These are phyloP conservation scores for Suillus weaverae DNA, from an alignment of 768 basidiomycete species.

Conservation along the genomic window DNA sequence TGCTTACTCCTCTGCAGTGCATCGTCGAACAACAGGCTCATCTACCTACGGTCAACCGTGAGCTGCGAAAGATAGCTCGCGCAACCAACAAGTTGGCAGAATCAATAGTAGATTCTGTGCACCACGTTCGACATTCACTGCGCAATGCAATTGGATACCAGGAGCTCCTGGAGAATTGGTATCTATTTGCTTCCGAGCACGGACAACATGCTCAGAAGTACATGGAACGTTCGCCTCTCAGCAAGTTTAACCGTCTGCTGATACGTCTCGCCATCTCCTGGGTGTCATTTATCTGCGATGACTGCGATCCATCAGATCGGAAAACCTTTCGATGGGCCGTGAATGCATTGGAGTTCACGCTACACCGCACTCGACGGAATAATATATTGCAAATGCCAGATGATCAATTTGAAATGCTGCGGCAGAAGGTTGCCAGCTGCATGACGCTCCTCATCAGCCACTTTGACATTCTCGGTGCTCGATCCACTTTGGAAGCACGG, in stretches of 20 bases:
- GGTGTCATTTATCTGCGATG: constrained; percentile 98
- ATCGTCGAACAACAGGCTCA: constrained; percentile 86
- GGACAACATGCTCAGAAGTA: constrained; percentile 86
- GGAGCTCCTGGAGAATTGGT: constrained; percentile 93
- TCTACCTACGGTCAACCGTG: constrained; percentile 83
- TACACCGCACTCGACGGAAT: constrained; percentile 83
- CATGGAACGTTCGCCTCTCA: constrained; percentile 71
- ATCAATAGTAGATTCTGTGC: constrained; percentile 89
- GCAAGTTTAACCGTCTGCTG: constrained; percentile 80
- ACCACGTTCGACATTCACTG: constrained; percentile 75
- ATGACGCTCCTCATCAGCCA: constrained; percentile 97
- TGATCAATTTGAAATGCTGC: constrained; percentile 87
- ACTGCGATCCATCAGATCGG: constrained; percentile 93
- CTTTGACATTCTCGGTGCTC: constrained; percentile 96
- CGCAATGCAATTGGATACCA: constrained; percentile 63
- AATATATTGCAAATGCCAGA: constrained; percentile 86
- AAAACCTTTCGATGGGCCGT: constrained; percentile 99
- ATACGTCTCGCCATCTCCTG: constrained; percentile 93
- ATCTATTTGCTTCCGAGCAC: constrained; percentile 93
- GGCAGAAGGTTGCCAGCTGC: constrained; percentile 90
- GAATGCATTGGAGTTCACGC: constrained; percentile 89
- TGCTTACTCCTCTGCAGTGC: constrained; percentile 46
- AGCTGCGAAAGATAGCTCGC: constrained; percentile 87
- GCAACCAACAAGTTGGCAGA: constrained; percentile 90
- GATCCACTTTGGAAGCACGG: constrained; percentile 83